A percentile compares a stretch with the other conserved stretches of the same genome.
These are phyloP conservation scores for Exophiala xenobiotica DNA, from an alignment of 2,329 filamentous ascomycete genomes.

Conservation along the genomic window DNA sequence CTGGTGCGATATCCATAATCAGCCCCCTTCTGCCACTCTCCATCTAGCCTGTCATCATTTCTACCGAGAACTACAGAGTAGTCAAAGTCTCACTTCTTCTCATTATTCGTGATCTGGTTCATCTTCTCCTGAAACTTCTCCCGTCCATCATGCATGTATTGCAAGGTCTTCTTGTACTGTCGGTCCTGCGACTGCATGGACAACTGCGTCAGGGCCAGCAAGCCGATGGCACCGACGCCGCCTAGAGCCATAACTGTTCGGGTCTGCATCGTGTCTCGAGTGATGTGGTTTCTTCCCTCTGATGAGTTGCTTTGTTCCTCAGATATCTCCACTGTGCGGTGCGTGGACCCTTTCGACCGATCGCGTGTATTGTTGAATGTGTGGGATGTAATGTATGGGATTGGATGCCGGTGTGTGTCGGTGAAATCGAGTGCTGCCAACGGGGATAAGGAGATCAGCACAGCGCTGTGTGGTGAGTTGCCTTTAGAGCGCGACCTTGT, in stretches of 20 bases:
- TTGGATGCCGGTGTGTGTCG: too few relatives aligned
- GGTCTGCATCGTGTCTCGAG: not conserved
- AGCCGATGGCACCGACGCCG: conserved; percentile 8
- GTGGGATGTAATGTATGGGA: too few relatives aligned
- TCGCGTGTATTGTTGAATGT: too few relatives aligned
- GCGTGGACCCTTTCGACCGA: too few relatives aligned
- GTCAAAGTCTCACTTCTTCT: conserved; percentile 19
- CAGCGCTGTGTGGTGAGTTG: not conserved
- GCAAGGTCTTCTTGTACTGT: conserved; percentile 31
- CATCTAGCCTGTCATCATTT: too few relatives aligned
- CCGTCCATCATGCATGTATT: conserved; percentile 31
- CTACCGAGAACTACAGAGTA: not conserved
- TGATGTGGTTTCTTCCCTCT: not conserved
- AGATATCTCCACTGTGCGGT: too few relatives aligned
- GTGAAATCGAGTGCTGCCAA: not conserved
- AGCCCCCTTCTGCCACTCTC: not conserved
- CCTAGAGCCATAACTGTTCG: not conserved
- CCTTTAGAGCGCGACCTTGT: not conserved
- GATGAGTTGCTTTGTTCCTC: not conserved
- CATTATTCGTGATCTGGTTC: conserved; percentile 14
- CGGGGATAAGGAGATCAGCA: not conserved
- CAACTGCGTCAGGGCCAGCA: conserved; percentile 27
- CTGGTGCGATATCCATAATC: not conserved
- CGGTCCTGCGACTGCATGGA: conserved; percentile 29
- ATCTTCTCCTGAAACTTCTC: conserved; percentile 28